Percentiles rank a stretch among this genome's conserved stretches.
Evolutionary conservation across 2,329 filamentous ascomycete species (phyloP).

Genomic region (Fusarium burgessii): DNA sequence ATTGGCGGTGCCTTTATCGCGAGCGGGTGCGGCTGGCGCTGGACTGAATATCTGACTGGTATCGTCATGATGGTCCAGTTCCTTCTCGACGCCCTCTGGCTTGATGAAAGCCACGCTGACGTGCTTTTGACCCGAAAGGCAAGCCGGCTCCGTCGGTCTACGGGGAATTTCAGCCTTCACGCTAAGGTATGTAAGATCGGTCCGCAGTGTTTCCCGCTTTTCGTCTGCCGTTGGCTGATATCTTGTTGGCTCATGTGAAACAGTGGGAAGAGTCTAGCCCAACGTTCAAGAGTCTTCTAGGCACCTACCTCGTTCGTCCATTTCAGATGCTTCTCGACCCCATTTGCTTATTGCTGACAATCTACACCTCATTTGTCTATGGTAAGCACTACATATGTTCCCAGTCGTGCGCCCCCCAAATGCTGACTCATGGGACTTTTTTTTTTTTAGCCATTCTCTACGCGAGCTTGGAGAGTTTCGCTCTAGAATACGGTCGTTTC

Average conservation of each 20-base stretch:
- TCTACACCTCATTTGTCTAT: conserved; percentile 2
- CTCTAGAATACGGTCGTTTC: neutral
- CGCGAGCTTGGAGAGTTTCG: neutral
- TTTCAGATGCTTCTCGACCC: conserved; percentile 8
- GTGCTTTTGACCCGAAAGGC: neutral
- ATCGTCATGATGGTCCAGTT: conserved; percentile 5
- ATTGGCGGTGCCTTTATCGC: conserved; percentile 1
- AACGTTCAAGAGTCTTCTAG: neutral
- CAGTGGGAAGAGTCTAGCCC: conserved; percentile 2
- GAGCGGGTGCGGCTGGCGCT: neutral
- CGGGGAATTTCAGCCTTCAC: conserved; percentile 1
- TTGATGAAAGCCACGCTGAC: neutral
- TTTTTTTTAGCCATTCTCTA: neutral
- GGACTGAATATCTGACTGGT: neutral
- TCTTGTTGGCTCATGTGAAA: neutral
- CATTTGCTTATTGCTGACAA: neutral
- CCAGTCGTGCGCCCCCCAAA: neutral
- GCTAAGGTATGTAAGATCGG: conserved; percentile 1
- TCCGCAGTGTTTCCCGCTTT: neutral
- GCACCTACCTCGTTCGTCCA: neutral
- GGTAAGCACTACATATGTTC: neutral
- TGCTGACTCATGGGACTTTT: neutral
- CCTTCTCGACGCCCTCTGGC: neutral
- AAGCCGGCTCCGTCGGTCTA: neutral
- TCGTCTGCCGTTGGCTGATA: neutral